A percentile compares a stretch with the other conserved stretches of the same genome.
Evolutionary conservation across 2,329 filamentous ascomycete genomes (phyloP).

Genomic region (Escovopsis weberi): DNA sequence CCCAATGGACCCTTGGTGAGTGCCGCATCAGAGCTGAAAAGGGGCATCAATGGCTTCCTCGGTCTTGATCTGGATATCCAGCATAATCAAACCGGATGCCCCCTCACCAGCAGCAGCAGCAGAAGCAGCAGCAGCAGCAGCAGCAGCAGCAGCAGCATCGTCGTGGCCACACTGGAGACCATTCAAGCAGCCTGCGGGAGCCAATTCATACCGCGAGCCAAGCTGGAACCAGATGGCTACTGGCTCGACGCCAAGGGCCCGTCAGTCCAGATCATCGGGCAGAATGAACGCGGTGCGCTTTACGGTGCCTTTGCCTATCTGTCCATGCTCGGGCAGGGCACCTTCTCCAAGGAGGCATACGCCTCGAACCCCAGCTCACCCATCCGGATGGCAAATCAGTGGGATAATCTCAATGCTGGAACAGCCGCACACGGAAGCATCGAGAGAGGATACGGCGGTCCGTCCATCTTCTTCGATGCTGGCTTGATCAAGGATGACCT

Average conservation of each 20-base stretch:
- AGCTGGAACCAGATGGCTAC: conserved; percentile 44
- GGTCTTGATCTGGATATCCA: conserved; percentile 24
- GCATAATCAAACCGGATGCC: not conserved
- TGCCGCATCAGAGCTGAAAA: conserved; percentile 43
- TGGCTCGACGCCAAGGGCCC: conserved; percentile 35
- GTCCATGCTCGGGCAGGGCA: conserved; percentile 45
- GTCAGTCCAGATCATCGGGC: conserved; percentile 20
- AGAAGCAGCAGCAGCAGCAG: too few relatives aligned
- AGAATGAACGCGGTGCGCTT: conserved; percentile 3
- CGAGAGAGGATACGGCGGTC: conserved; percentile 53
- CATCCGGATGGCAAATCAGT: conserved; percentile 58
- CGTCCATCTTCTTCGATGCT: conserved; percentile 52
- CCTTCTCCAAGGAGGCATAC: conserved; percentile 32
- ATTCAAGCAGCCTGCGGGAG: conserved; percentile 20
- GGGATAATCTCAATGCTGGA: conserved; percentile 44
- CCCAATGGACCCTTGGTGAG: conserved; percentile 40
- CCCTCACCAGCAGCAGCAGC: too few relatives aligned
- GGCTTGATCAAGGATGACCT: conserved; percentile 40
- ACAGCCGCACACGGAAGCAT: conserved; percentile 31
- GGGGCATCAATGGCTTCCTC: conserved; percentile 43
- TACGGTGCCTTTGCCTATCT: conserved; percentile 2
- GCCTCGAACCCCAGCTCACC: conserved; percentile 42
- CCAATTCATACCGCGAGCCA: conserved; percentile 16
- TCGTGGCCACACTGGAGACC: conserved; percentile 11
- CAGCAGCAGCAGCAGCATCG: conserved; percentile 2